Percentiles rank a stretch among this genome's conserved stretches.
Evolutionary conservation across 2,329 filamentous ascomycete genomes (phyloP).

Genomic region (Colletotrichum sp.): DNA sequence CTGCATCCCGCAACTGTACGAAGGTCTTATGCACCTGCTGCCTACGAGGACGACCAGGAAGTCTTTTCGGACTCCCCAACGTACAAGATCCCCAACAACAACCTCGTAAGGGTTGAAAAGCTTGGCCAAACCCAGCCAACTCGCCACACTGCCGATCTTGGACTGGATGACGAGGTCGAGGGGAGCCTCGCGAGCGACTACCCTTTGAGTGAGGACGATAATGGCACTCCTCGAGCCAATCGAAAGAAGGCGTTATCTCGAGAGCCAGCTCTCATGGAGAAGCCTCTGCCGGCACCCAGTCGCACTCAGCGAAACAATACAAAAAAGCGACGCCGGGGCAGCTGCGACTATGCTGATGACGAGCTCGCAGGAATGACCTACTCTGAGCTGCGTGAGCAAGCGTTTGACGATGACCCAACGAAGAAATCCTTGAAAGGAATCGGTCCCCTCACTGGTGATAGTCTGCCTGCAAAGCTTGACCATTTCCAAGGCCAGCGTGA

Average conservation of each 20-base stretch:
- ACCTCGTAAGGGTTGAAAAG: neutral
- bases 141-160: neutral
- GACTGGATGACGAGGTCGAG: neutral
- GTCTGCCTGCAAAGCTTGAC: conserved; percentile 52
- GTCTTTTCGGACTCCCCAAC: conserved; percentile 29
- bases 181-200: conserved; percentile 17
- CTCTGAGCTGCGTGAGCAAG: conserved; percentile 52
- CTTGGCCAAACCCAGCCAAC: neutral
- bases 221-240: conserved; percentile 22
- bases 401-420: conserved; percentile 64
- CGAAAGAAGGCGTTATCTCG: conserved; percentile 23
- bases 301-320: conserved; percentile 24
- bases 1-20: conserved; percentile 40
- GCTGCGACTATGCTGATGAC: conserved; percentile 62
- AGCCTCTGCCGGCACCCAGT: conserved; percentile 22
- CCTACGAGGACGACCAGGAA: conserved; percentile 28
- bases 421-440: conserved; percentile 42
- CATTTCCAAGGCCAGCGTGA: conserved; percentile 54
- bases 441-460: conserved; percentile 40
- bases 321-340: conserved; percentile 47
- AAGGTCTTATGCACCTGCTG: conserved; percentile 28
- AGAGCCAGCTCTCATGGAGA: conserved; percentile 23
- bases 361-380: conserved; percentile 60
- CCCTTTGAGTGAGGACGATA: conserved; percentile 12
- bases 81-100: conserved; percentile 22